Evolutionary conservation across 345 rosid genomes (phyloP), one percentile per base, ranked within the genome.

Genomic region (Ailanthus altissimus): DNA sequence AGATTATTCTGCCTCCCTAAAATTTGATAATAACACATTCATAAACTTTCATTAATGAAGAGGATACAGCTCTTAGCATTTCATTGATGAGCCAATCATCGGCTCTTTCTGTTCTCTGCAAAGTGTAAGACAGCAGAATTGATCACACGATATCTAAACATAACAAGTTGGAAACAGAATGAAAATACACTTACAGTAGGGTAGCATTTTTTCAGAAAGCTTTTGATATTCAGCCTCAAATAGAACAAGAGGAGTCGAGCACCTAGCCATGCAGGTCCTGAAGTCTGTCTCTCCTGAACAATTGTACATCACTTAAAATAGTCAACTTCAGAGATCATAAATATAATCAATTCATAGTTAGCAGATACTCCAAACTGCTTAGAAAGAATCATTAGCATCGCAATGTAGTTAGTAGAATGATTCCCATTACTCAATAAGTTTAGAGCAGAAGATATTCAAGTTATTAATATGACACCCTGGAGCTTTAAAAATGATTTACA

Each of bases 21-120:
- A 40, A 64, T 63, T n/a, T 50, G 36, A 74, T 14, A n/a, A 47
- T n/a, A 47, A 62, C 14, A 32, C 10, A 28, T 5, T 11, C 7
- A 58, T 45, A 21, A 21, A 57, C n/a, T 18, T 75, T 43, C 9
- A 61, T 1, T 49, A 71, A 77, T 15, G 2, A 66, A 49, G 77
- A 89, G 94, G 98, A 94, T 92, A 94, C 98, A 67, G 97, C 94
- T 83, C 98, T 86, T 54, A 89, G 85, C 98, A 94, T 92, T 89
- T 94, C 97, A 66, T 75, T 51, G 53, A 86, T 77, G 70, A 94
- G 97, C 90, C 90, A 85, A 63, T 85, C 89, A 78, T 94, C 95
- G 80, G 88, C 98, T 83, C 97, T 87, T 67, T 87, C 87, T 0
- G 88, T 59, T 71, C 84, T 90, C 97, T 94, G 91, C 81, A 82